Percentiles rank a stretch among this genome's conserved stretches.
Conservation (phyloP, 345 rosid species). For the Ailanthus altissimus region DNA sequence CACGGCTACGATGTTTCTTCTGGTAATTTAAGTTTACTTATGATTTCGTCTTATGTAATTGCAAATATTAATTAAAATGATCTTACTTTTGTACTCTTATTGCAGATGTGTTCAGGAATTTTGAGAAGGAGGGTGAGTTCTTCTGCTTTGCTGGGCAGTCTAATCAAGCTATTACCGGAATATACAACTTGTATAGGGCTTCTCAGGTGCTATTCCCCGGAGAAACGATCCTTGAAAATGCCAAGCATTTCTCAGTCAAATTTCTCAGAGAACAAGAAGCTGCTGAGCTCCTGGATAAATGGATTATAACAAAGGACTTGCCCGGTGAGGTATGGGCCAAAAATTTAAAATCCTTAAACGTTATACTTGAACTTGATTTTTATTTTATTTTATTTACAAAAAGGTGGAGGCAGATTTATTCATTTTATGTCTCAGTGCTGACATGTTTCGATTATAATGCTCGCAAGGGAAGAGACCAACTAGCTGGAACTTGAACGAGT, state of each 20-base stretch:
- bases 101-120: conserved; percentile 73
- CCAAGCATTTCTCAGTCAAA: conserved; percentile 49
- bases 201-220: conserved; percentile 72
- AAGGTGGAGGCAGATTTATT: not conserved
- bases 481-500: not conserved
- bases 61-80: not conserved
- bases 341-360: not conserved
- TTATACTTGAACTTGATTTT: too few species aligned
- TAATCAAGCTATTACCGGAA: conserved; percentile 86
- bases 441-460: not conserved
- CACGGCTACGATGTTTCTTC: conserved; percentile 79
- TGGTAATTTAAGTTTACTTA: conserved; percentile 35
- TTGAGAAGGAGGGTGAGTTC: conserved; percentile 71
- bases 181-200: conserved; percentile 82
- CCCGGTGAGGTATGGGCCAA: conserved; percentile 73
- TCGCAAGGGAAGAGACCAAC: not conserved
- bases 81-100: not conserved
- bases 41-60: too few species aligned
- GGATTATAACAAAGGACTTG: conserved; percentile 92
- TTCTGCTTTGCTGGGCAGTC: conserved; percentile 82
- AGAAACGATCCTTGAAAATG: conserved; percentile 70
- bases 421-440: not conserved
- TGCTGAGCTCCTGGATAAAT: conserved; percentile 72
- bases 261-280: conserved; percentile 58
- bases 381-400: not conserved